Evolutionary conservation across 768 basidiomycete genomes (phyloP).

Genomic region (Podaxis pistillaris): DNA sequence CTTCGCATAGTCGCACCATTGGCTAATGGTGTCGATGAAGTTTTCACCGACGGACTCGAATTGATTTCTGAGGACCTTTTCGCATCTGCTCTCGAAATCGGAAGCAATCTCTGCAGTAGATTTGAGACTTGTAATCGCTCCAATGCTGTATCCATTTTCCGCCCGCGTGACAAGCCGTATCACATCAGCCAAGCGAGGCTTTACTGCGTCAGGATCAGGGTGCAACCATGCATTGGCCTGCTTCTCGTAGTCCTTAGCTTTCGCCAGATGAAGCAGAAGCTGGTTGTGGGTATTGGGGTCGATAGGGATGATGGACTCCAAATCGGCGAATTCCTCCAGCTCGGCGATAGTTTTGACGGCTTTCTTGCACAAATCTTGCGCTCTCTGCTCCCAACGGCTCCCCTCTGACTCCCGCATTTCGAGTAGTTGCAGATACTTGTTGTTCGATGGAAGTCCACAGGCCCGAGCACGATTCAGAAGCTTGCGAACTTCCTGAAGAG

Average conservation of each 20-base stretch:
- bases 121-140: constrained; percentile 62
- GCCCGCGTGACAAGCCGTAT: constrained; percentile 65
- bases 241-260: constrained; percentile 79
- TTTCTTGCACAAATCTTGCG: constrained; percentile 62
- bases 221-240: constrained; percentile 71
- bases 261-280: constrained; percentile 59
- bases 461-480: constrained; percentile 68
- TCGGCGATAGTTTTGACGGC: constrained; percentile 75
- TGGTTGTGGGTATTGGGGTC: constrained; percentile 65
- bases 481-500: constrained; percentile 75
- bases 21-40: constrained; percentile 67
- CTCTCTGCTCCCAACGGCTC: constrained; percentile 74
- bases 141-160: constrained; percentile 75
- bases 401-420: constrained; percentile 67
- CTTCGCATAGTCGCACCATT: constrained; percentile 72
- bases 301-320: constrained; percentile 67
- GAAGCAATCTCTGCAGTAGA: constrained; percentile 73
- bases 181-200: constrained; percentile 68
- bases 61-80: constrained; percentile 65
- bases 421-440: constrained; percentile 63
- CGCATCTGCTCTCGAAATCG: constrained; percentile 75
- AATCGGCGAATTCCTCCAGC: constrained; percentile 68
- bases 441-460: constrained; percentile 63
- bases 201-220: constrained; percentile 50
- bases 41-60: constrained; percentile 58